A percentile compares a stretch with the other conserved stretches of the same genome.
Conservation (phyloP, 371 early-diverging fungal species). For the Syncephalastrum racemosum region DNA sequence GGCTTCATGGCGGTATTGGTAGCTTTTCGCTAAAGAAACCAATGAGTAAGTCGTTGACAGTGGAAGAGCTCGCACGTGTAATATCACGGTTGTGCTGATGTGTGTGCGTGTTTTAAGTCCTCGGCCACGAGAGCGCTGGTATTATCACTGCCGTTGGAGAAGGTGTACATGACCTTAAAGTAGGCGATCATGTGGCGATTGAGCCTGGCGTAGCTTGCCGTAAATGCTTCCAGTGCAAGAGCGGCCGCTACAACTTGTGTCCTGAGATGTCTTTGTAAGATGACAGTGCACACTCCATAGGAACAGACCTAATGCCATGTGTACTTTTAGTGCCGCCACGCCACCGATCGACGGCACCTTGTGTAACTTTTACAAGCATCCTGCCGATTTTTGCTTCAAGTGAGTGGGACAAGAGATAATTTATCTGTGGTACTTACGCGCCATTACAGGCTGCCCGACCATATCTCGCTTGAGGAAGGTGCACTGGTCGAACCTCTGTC, state of each 20-base stretch:
- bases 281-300: neutral
- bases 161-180: conserved; percentile 49
- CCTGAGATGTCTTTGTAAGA: conserved; percentile 45
- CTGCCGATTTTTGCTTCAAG: conserved; percentile 56
- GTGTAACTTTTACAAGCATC: conserved; percentile 48
- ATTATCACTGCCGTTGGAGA: conserved; percentile 58
- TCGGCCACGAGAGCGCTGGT: conserved; percentile 82
- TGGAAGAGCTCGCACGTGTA: too few relatives aligned
- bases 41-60: conserved; percentile 18
- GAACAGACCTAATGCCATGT: conserved; percentile 6
- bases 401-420: conserved; percentile 14
- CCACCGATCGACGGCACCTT: conserved; percentile 56
- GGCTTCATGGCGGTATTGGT: conserved; percentile 50
- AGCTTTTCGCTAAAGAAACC: conserved; percentile 49
- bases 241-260: conserved; percentile 52
- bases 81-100: too few relatives aligned
- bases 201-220: conserved; percentile 72
- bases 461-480: conserved; percentile 60
- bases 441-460: conserved; percentile 37
- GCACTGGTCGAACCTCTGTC: conserved; percentile 50
- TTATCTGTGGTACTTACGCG: neutral
- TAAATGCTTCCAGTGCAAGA: conserved; percentile 53
- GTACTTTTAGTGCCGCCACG: conserved; percentile 43
- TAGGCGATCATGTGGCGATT: conserved; percentile 72
- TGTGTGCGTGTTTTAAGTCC: conserved; percentile 26